Evolutionary conservation across 2,329 filamentous ascomycete species (phyloP), one percentile per base, ranked within the genome.

Genomic region (Colletotrichum lindemuthianum): DNA sequence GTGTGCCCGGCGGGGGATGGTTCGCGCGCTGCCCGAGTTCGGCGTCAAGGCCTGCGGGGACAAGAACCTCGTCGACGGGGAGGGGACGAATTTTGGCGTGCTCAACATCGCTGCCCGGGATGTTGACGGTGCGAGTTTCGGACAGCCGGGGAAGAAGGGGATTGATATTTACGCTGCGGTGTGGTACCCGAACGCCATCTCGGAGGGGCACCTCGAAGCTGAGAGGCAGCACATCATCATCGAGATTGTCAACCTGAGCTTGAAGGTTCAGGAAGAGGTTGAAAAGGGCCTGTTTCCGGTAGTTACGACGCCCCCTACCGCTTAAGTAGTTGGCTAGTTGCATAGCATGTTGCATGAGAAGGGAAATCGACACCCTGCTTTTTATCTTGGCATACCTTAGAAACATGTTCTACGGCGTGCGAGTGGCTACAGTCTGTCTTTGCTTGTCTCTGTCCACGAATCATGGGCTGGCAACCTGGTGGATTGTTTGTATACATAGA

Each of bases 1-100:
- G 57, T 71, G 68, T 16, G 56, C 66, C 11, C 74, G 71, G 52
- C 70, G 77, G 54, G 70, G 73, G 1, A 73, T 78, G 48, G 68
- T 80, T 4, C 67, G 68, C 7, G 49, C 39, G 3, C 59, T 73
- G 32, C 61, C 68, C 4, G 70, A 73, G 32, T 73, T 71, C 16
- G 66, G 65, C 11, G 50, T 73, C 49, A 71, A 73, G 66, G 65
- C 70, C 40, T 70, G 71, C 12, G 70, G 70, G 12, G 65, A 69
- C 63, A 71, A 71, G 66, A 65, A 60, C 3, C 50, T 71, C 4
- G 54, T 58, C 2, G 70, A 71, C 43, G 58, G 36, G 2, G 34
- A 44, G 2, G 61, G 58, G 34, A 69, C 70, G 12, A 64, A 52
- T 12, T 70, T 71, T 59, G 70, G 70, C 44, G 64, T 71, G 15